Conservation (phyloP, 805 yeast species). For the Candida sithepensis region DNA sequence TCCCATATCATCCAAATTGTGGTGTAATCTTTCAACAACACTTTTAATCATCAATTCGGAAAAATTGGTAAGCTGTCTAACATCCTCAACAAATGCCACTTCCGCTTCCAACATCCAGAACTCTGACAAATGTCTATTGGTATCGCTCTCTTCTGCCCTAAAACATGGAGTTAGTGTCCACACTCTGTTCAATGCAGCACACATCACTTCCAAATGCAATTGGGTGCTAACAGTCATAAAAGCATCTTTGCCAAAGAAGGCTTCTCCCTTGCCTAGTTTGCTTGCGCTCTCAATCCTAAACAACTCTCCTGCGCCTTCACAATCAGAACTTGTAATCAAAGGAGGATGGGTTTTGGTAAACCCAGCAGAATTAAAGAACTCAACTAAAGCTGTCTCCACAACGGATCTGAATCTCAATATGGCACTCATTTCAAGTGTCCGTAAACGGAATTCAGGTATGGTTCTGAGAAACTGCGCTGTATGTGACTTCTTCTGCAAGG, state of each 20-base stretch:
- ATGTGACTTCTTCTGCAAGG: conserved; percentile 79
- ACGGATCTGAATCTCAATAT: conserved; percentile 70
- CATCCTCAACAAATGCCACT: conserved; percentile 57
- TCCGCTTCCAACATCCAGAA: conserved; percentile 99
- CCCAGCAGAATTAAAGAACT: conserved; percentile 49
- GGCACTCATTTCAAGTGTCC: conserved; percentile 61
- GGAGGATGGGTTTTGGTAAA: conserved; percentile 85
- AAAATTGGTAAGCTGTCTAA: conserved; percentile 58
- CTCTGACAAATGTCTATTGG: conserved; percentile 87
- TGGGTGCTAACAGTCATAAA: conserved; percentile 90
- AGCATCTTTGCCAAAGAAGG: conserved; percentile 63
- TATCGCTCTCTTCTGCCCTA: conserved; percentile 88
- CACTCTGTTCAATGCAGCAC: conserved; percentile 71
- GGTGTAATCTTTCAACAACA: conserved; percentile 35
- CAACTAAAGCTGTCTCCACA: conserved; percentile 49
- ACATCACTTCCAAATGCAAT: conserved; percentile 78
- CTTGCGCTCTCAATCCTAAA: conserved; percentile 49
- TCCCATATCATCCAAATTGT: conserved; percentile 25
- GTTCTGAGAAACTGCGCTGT: conserved; percentile 63
- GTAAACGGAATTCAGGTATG: conserved; percentile 75
- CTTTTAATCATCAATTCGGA: conserved; percentile 68
- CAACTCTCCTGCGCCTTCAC: conserved; percentile 97
- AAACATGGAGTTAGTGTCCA: conserved; percentile 92
- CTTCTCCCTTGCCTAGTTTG: conserved; percentile 17
- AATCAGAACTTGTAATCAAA: conserved; percentile 79